phyloP scores from a whole-genome alignment of 1,139 yeast genomes.

The Debaryomyces coudertii region DNA sequence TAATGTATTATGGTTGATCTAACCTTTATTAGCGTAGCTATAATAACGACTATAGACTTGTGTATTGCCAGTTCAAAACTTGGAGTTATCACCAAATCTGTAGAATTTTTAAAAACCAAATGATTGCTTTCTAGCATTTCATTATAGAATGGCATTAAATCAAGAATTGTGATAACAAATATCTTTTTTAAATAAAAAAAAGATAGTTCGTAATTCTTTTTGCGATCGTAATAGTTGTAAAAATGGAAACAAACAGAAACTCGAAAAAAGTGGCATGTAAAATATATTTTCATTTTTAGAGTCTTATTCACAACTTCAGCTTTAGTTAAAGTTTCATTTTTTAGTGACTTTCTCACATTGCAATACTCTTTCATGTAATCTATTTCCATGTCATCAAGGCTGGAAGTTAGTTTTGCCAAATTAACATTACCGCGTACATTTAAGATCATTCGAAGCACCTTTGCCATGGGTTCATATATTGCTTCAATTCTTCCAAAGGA shows the following conservation, averaged over 20 bases:
- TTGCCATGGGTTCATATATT: slow-evolving; percentile 22
- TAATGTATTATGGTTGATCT: slow-evolving; percentile 13
- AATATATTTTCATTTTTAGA: slow-evolving; percentile 25
- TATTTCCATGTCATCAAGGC: slow-evolving; percentile 22
- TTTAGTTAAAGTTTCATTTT: slow-evolving; percentile 7
- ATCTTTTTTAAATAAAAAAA: slow-evolving; percentile 36
- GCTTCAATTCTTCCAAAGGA: slow-evolving; percentile 22
- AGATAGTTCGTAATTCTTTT: slow-evolving; percentile 25
- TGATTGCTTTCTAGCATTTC: slow-evolving; percentile 28
- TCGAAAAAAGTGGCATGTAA: slow-evolving; percentile 25
- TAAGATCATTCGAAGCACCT: slow-evolving; percentile 22
- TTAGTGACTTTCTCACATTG: slow-evolving; percentile 13
- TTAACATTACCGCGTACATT: slow-evolving; percentile 25
- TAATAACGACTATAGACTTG: slow-evolving; percentile 29
- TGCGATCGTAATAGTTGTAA: slow-evolving; percentile 40
- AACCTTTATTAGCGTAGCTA: slow-evolving; percentile 28
- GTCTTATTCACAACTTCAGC: slow-evolving; percentile 16
- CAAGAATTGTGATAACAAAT: slow-evolving; percentile 27
- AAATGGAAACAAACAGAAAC: slow-evolving; percentile 37
- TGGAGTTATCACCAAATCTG: slow-evolving; percentile 44
- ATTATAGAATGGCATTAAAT: slow-evolving; percentile 37
- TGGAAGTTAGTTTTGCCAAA: slow-evolving; percentile 22
- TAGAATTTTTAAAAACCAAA: slow-evolving; percentile 20
- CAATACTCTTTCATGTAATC: slow-evolving; percentile 20
- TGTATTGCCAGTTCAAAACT: slow-evolving; percentile 36